Percentiles rank a stretch among this genome's conserved stretches.
These are phyloP conservation scores for Populus hybrid DNA, from an alignment of 441 rosid species.

Conservation along the genomic window DNA sequence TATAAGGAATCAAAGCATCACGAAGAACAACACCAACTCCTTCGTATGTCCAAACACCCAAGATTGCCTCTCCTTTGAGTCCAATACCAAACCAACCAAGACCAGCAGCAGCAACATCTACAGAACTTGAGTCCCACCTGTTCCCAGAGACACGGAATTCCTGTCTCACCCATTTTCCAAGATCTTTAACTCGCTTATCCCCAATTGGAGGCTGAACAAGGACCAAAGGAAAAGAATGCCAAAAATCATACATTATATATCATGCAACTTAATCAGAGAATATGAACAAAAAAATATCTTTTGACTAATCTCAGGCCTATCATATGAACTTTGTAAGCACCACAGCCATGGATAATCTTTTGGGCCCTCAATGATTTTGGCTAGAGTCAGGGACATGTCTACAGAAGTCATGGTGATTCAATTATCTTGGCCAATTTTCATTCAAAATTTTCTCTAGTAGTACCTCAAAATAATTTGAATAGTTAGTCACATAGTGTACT, in stretches of 20 bases:
- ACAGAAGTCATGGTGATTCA: neutral
- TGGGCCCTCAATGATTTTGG: neutral
- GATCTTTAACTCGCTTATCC: constrained; percentile 59
- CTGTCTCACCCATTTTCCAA: constrained; percentile 77
- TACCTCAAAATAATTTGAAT: neutral
- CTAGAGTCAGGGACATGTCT: neutral
- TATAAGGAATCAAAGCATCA: constrained; percentile 63
- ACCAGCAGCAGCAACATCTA: constrained; percentile 82
- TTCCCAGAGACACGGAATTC: constrained; percentile 59
- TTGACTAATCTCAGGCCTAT: neutral
- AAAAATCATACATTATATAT: constrained; percentile 2
- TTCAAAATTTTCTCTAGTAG: neutral
- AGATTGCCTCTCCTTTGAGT: constrained; percentile 70
- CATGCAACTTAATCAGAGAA: neutral
- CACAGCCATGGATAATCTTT: neutral
- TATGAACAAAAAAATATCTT: neutral
- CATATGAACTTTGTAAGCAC: neutral
- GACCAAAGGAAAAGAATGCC: constrained; percentile 6
- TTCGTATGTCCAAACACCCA: constrained; percentile 83
- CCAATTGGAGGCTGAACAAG: constrained; percentile 80
- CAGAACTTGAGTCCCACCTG: constrained; percentile 81
- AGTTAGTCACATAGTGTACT: neutral
- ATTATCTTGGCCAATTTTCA: neutral
- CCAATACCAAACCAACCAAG: constrained; percentile 91
- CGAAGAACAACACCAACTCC: constrained; percentile 70